These are phyloP conservation scores for Candida sakaeoensis DNA, from an alignment of 805 yeast species.

Conservation along the genomic window DNA sequence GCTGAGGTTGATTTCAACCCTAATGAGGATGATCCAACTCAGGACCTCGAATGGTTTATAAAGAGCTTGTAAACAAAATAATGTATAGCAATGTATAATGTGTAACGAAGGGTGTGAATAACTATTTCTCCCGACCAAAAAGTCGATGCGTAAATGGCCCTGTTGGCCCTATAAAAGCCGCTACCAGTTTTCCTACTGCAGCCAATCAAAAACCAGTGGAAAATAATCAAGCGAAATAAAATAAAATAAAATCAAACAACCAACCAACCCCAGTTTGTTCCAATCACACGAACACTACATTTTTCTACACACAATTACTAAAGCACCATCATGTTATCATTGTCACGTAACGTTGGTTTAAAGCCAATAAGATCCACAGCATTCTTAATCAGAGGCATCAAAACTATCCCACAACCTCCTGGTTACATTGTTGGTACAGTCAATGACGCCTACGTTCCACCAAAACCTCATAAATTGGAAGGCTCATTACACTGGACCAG, in stretches of 20 bases:
- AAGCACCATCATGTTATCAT: constrained; percentile 1
- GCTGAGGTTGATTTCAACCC: neutral
- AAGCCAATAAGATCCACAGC: constrained; percentile 5
- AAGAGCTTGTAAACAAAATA: constrained; percentile 3
- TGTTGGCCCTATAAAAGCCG: too few species aligned
- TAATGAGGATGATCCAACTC: neutral
- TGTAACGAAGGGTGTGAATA: neutral
- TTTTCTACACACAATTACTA: neutral
- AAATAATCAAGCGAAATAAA: constrained; percentile 6
- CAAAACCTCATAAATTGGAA: constrained; percentile 50
- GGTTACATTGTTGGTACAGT: constrained; percentile 70
- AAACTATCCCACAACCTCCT: constrained; percentile 64
- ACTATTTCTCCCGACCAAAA: too few species aligned
- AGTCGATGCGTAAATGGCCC: too few species aligned
- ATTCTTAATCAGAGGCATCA: constrained; percentile 30
- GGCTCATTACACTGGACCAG: constrained; percentile 76
- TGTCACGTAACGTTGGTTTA: constrained; percentile 1
- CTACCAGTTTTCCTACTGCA: too few species aligned
- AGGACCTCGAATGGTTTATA: constrained; percentile 2
- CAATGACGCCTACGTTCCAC: constrained; percentile 67
- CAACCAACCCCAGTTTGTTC: constrained; percentile 6
- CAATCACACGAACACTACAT: neutral
- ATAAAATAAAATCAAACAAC: too few species aligned
- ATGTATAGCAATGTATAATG: neutral
- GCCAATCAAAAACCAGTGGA: constrained; percentile 7